Base-by-base conservation (phyloP, 257 asterid species). In the Plantago major region DNA sequence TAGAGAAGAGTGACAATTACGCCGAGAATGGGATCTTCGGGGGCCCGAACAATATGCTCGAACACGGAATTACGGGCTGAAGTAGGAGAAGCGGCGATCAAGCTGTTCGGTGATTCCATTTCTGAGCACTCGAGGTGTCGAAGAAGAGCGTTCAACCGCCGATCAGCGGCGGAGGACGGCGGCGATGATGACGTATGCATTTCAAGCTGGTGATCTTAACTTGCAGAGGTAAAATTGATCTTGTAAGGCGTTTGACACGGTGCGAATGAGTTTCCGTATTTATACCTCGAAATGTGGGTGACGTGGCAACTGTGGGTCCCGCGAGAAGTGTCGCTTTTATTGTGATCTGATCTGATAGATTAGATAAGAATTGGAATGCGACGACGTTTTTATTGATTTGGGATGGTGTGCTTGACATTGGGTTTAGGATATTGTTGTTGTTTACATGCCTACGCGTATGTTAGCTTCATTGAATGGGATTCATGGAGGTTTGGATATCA, bases 21-120 rank as follows among this genome's bases (percentile, higher is more conserved):
- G 64, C 97, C 99, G 73, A 93, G 99, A 73, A 93, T 93, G 14
- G 97, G 89, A 86, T 93, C 99, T 73, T 93, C 97, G 7, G 99
- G 95, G 7, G 81, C 99, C 61, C 74, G 94, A 78, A 77, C 86
- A 68, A 60, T 42, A 42, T 82, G 83, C 52, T 70, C 38, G 65
- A 82, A 82, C 26, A 82, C 83, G 54, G 85, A 79, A 45, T 62
- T 30, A 4, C 56, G 46, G 55, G 59, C 81, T 0, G 97, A 78
- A 18, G 95, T 89, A 1, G 94, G 95, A 15, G 85, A 78, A 74
- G 82, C 81, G 65, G 80, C 64, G 69, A 84, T 59, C 22, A 71
- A 44, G 49, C 59, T 12, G 54, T 18, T 60, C 54, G 22, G 53
- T 13, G 18, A 12, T 58, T 38, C 49, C 40, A 13, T 53, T 26